A percentile compares a stretch with the other conserved stretches of the same genome.
Conservation (phyloP, 345 rosid genomes). For the Salix viminalis region DNA sequence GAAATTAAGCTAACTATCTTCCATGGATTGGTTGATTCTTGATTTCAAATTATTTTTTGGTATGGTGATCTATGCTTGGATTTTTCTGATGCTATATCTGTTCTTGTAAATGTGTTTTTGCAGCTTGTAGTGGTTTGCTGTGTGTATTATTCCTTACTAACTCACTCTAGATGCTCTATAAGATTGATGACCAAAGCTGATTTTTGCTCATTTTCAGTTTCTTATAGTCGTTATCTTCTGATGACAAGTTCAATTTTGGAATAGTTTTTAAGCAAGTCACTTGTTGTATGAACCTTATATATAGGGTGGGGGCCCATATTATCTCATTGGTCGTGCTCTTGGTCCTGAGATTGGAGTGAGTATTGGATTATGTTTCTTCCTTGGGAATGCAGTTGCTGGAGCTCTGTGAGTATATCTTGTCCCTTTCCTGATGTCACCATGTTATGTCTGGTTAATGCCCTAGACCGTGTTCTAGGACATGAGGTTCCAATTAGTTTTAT, state of each 20-base stretch:
- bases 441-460: slow-evolving; percentile 8
- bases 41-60: background rate
- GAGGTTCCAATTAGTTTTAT: slow-evolving; percentile 2
- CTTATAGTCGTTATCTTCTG: background rate
- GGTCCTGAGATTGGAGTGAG: slow-evolving; percentile 99
- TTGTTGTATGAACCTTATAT: slow-evolving; percentile 13
- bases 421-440: slow-evolving; percentile 3
- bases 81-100: background rate
- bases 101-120: background rate
- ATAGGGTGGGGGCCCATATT: slow-evolving; percentile 98
- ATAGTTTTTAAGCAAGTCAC: slow-evolving; percentile 12
- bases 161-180: background rate
- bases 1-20: background rate
- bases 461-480: background rate
- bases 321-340: slow-evolving; percentile 99
- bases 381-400: slow-evolving; percentile 99
- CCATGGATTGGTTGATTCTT: background rate
- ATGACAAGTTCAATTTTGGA: background rate
- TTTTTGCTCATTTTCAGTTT: background rate
- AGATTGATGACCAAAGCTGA: background rate
- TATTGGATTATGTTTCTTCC: slow-evolving; percentile 98
- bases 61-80: background rate
- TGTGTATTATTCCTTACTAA: background rate
- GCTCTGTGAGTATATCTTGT: slow-evolving; percentile 74
- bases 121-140: background rate